Conservation (phyloP, 1,284 basidiomycete genomes). For the Gymnopus androsaceus region DNA sequence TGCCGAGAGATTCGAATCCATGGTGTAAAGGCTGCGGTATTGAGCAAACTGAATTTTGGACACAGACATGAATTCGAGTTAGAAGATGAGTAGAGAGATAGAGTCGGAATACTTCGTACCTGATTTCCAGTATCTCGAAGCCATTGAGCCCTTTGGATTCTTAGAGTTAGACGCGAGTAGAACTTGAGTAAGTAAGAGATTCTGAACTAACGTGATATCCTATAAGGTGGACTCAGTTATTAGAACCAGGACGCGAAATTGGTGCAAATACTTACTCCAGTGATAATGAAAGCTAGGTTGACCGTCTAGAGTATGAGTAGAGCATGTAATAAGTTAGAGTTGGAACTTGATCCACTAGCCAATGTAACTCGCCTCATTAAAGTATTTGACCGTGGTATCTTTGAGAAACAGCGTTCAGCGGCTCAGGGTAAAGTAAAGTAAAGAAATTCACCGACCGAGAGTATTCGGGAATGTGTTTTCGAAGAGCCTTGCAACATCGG, state of each 20-base stretch:
- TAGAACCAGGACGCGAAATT: neutral
- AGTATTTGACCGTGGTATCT: constrained; percentile 80
- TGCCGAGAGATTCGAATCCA: constrained; percentile 59
- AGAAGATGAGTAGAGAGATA: constrained; percentile 24
- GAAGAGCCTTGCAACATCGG: constrained; percentile 72
- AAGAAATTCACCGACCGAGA: constrained; percentile 51
- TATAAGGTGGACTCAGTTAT: constrained; percentile 23
- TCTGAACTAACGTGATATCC: constrained; percentile 72
- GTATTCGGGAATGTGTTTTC: constrained; percentile 81
- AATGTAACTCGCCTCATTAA: constrained; percentile 48
- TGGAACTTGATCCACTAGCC: neutral
- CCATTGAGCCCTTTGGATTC: constrained; percentile 59
- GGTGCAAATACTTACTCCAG: constrained; percentile 49
- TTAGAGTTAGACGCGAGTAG: neutral
- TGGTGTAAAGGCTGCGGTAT: constrained; percentile 58
- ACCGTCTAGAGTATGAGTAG: constrained; percentile 39
- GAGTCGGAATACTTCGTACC: too few species aligned
- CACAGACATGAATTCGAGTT: neutral
- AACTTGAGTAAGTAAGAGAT: too few species aligned
- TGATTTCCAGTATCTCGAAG: constrained; percentile 78
- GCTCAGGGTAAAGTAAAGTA: neutral
- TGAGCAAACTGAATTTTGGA: constrained; percentile 56
- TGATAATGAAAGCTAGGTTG: constrained; percentile 76
- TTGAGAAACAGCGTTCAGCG: neutral
- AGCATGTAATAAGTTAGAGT: neutral